These are phyloP conservation scores for Parastagonospora avenae DNA, from an alignment of 2,329 filamentous ascomycete genomes.

Conservation along the genomic window DNA sequence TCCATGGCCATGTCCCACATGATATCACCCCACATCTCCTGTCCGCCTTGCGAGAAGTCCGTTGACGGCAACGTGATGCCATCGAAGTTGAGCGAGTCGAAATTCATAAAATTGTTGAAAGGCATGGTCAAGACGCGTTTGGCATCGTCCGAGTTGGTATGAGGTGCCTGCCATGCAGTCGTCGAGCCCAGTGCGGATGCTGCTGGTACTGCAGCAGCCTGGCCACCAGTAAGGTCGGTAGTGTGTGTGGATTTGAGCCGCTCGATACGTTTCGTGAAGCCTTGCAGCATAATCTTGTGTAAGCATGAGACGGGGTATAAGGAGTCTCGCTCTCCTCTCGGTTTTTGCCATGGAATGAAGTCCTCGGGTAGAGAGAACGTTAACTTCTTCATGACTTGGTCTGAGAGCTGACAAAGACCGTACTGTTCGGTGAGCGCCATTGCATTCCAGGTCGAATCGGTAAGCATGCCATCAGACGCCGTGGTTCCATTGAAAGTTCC, in stretches of 20 bases:
- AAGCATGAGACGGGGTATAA: conserved; percentile 21
- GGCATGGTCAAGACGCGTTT: conserved; percentile 7
- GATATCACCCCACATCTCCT: conserved; percentile 16
- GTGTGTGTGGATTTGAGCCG: not conserved
- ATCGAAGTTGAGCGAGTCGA: conserved; percentile 25
- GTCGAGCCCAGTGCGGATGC: not conserved
- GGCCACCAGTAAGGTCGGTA: not conserved
- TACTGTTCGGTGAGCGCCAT: conserved; percentile 19
- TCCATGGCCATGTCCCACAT: conserved; percentile 31
- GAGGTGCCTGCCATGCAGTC: not conserved
- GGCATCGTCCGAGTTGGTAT: not conserved
- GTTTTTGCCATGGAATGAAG: conserved; percentile 1
- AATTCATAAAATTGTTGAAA: conserved; percentile 13
- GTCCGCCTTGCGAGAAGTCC: not conserved
- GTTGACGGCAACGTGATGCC: conserved; percentile 9
- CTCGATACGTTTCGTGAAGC: conserved; percentile 23
- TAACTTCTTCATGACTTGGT: conserved; percentile 21
- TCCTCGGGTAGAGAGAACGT: conserved; percentile 15
- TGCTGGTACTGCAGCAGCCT: not conserved
- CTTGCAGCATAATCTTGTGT: conserved; percentile 16
- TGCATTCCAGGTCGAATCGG: conserved; percentile 17
- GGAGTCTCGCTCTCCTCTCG: conserved; percentile 8
- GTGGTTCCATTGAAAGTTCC: not conserved
- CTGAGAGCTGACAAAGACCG: conserved; percentile 16
- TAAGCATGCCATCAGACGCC: not conserved